Percentiles rank a stretch among this genome's conserved stretches.
These are phyloP conservation scores for Anthracocystis walkeri DNA, from an alignment of 1,284 basidiomycete genomes.

Conservation along the genomic window DNA sequence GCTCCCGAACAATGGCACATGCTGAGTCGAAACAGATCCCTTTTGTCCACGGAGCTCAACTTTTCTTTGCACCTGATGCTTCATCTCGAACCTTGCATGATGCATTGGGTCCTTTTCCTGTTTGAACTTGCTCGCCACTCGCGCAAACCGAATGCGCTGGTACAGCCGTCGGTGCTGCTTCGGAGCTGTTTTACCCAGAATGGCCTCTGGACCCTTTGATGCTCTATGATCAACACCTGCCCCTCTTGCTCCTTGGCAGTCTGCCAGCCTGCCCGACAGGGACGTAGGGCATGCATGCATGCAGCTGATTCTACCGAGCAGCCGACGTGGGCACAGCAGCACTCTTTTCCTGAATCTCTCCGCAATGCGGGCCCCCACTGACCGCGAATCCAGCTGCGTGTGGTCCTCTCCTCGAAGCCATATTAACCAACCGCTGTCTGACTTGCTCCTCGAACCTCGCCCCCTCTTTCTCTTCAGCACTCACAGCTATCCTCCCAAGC, in stretches of 20 bases:
- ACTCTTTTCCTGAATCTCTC: too few species aligned
- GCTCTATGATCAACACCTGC: not conserved
- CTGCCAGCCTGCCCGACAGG: too few species aligned
- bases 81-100: not conserved
- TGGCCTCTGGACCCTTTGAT: not conserved
- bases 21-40: not conserved
- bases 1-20: not conserved
- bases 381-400: not conserved
- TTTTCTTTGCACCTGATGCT: not conserved
- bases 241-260: too few species aligned
- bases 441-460: not conserved
- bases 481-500: not conserved
- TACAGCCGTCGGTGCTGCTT: not conserved
- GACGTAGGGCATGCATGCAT: not conserved
- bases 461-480: not conserved
- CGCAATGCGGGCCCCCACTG: not conserved
- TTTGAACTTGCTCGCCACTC: not conserved
- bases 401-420: not conserved
- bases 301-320: not conserved
- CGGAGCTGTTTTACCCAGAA: not conserved
- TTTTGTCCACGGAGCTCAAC: conserved; percentile 5
- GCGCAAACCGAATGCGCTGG: not conserved
- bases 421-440: not conserved
- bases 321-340: not conserved
- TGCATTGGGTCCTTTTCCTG: not conserved